phyloP scores from a whole-genome alignment of 2,329 filamentous ascomycete genomes.

The Cordyceps cateniannulata region DNA sequence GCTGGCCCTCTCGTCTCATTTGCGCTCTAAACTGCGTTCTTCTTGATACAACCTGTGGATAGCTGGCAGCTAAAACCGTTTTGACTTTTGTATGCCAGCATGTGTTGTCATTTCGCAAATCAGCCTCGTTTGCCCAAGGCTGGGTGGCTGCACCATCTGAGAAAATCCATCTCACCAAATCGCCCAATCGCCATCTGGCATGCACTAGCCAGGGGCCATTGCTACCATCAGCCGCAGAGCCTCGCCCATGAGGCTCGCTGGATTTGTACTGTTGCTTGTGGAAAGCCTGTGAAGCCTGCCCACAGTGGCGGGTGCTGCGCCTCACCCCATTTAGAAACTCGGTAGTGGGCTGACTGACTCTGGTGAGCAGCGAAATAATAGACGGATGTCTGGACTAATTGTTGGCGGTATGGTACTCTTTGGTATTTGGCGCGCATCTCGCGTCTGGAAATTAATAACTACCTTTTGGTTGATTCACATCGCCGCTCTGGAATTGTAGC shows the following conservation, averaged over 20 bases:
- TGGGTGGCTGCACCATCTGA: not conserved
- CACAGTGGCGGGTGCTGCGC: not conserved
- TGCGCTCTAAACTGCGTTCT: no score
- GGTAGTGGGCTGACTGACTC: not conserved
- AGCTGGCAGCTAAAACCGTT: no score
- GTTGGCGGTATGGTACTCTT: no score
- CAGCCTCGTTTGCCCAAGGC: not conserved
- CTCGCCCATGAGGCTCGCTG: not conserved
- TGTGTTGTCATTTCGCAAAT: not conserved
- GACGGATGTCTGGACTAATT: not conserved
- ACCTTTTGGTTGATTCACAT: not conserved
- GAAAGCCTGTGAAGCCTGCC: not conserved
- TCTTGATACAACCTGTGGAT: no score
- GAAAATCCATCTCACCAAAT: not conserved
- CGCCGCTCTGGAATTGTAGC: no score
- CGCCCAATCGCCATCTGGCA: not conserved
- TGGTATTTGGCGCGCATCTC: no score
- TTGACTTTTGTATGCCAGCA: not conserved
- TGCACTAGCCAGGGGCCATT: not conserved
- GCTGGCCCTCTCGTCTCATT: not conserved
- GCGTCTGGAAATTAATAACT: not conserved
- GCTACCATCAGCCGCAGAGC: not conserved
- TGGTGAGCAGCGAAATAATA: not conserved
- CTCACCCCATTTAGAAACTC: conserved; percentile 1
- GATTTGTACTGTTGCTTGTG: not conserved